Conservation (phyloP, 768 basidiomycete genomes). For the Mycena galericulata region DNA sequence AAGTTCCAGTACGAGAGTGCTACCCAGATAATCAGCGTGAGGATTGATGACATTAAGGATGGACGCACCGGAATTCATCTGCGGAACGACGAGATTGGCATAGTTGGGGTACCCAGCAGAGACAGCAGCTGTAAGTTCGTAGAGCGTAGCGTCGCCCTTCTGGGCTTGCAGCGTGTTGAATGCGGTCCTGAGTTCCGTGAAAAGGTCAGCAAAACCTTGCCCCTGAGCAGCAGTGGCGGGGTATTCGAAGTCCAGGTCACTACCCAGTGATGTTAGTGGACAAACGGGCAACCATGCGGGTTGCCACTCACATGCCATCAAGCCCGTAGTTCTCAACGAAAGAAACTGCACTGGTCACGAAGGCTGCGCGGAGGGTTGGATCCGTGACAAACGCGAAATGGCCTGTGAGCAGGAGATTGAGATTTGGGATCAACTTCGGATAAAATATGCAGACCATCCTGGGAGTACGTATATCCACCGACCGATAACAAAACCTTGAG, state of each 20-base stretch:
- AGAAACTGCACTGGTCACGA: conserved; percentile 71
- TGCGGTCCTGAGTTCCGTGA: conserved; percentile 70
- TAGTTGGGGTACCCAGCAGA: conserved; percentile 73
- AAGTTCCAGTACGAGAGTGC: conserved; percentile 84
- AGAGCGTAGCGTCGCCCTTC: conserved; percentile 74
- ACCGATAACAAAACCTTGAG: conserved; percentile 64
- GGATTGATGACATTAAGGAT: background rate
- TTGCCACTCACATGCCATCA: conserved; percentile 72
- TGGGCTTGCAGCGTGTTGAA: conserved; percentile 66
- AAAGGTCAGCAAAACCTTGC: conserved; percentile 73
- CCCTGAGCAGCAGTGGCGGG: conserved; percentile 70
- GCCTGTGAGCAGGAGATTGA: conserved; percentile 45
- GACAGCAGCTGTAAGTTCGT: conserved; percentile 72
- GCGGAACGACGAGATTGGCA: conserved; percentile 64
- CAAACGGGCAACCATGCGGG: background rate
- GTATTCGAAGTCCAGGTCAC: conserved; percentile 86
- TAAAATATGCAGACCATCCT: conserved; percentile 51
- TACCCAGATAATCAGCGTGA: conserved; percentile 15
- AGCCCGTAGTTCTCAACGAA: conserved; percentile 82
- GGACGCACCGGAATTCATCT: conserved; percentile 61
- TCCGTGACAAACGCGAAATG: conserved; percentile 76
- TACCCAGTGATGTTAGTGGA: conserved; percentile 36
- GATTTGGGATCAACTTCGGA: background rate
- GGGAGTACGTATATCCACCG: conserved; percentile 80
- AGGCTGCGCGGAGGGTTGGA: conserved; percentile 61